Base-by-base conservation (phyloP, 202 grass and related monocot species). In the Hordeum pubiflorum region DNA sequence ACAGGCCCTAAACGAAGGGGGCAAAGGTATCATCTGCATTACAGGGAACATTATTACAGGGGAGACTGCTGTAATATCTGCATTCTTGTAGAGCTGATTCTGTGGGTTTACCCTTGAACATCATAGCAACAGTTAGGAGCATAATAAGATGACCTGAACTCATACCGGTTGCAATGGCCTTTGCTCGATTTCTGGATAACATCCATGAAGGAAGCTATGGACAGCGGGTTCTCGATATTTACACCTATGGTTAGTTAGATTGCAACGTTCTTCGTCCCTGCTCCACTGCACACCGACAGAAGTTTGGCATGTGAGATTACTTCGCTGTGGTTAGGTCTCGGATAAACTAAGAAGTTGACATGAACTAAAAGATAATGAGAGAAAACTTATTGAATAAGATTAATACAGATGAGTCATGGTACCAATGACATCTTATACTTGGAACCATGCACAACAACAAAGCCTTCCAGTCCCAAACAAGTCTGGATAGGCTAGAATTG, bases 271-370 rank as follows among this genome's bases (percentile, higher is more conserved):
- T 72, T 2, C 1, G 64, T 65, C 77, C 85, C 74, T 83, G 74
- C 66, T 78, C 85, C 36, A 73, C 85, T 87, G 85, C 80, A 74
- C 33, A 78, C 12, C 17, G 39, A 66, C 14, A 27, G 7, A 82
- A 63, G 44, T 63, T 82, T 34, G 21, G 2, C 11, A 56, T 22
- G 83, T 84, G 3, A 87, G 64, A 44, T 63, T 43, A 27, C 18
- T 75, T 58, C 10, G 41, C 14, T 58, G 46, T 14, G 10, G 38
- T 54, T 63, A 18, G 10, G 74, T 29, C 48, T 48, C 29, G 37
- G 23, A 68, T 5, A 75, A 75, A 21, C 61, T 29, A 69, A 23
- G 12, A 80, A 69, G 12, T 46, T 6, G 39, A 5, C 10, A 17
- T 70, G 67, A 46, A 17, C 38, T 44, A 70, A 64, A 18, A 70